These are phyloP conservation scores for Taphrina pruni DNA, from an alignment of 1,139 yeast genomes.

Conservation along the genomic window DNA sequence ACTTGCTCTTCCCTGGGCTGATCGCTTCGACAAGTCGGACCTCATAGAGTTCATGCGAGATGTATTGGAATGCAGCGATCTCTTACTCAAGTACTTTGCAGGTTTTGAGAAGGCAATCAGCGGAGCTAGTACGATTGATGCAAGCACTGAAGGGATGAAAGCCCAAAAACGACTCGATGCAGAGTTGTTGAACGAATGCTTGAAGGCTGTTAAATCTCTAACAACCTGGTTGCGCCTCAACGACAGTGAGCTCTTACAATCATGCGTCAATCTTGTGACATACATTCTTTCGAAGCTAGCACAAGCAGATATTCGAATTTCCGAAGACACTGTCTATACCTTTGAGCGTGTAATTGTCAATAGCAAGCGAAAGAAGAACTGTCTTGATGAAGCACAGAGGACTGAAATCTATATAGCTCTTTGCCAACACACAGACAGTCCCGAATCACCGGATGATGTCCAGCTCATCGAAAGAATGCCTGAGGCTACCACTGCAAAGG, in stretches of 20 bases:
- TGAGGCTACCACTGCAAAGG: neutral
- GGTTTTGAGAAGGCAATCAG: slow-evolving; percentile 53
- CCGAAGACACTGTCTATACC: slow-evolving; percentile 58
- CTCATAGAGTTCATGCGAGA: slow-evolving; percentile 85
- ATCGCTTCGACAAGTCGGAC: slow-evolving; percentile 60
- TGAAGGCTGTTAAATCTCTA: slow-evolving; percentile 45
- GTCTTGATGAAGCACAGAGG: slow-evolving; percentile 47
- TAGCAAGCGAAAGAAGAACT: slow-evolving; percentile 68
- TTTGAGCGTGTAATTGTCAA: slow-evolving; percentile 70
- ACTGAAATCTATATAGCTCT: slow-evolving; percentile 46
- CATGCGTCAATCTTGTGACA: slow-evolving; percentile 63
- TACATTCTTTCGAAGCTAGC: slow-evolving; percentile 68
- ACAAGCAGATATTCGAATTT: slow-evolving; percentile 59
- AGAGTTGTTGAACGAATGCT: slow-evolving; percentile 50
- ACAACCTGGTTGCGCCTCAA: slow-evolving; percentile 74
- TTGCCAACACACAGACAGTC: slow-evolving; percentile 39
- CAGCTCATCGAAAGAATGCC: neutral
- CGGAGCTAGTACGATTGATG: neutral
- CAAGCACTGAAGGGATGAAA: neutral
- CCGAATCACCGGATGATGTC: slow-evolving; percentile 32
- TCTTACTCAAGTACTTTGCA: slow-evolving; percentile 68
- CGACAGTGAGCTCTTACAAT: slow-evolving; percentile 72
- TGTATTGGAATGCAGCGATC: slow-evolving; percentile 76
- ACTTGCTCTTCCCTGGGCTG: slow-evolving; percentile 76
- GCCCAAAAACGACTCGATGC: slow-evolving; percentile 45